Evolutionary conservation across 1,139 yeast genomes (phyloP).

Genomic region (Geotrichum cucujoidarum): DNA sequence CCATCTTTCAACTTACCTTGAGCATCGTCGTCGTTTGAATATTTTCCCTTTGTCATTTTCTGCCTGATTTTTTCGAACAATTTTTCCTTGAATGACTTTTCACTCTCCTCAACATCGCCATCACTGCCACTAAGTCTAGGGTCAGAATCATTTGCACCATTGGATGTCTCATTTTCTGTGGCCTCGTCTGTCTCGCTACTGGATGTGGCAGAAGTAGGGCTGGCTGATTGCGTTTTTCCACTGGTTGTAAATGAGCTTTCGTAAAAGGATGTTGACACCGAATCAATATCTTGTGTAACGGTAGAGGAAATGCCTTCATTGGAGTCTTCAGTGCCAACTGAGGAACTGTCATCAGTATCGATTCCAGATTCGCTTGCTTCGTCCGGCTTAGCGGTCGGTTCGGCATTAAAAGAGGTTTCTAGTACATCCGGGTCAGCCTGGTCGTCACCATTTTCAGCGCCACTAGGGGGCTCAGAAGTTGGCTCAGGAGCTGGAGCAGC

Average conservation of each 20-base stretch:
- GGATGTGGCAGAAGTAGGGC: no score
- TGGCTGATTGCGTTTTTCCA: no score
- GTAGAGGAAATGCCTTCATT: no score
- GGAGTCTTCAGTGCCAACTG: no score
- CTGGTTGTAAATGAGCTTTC: no score
- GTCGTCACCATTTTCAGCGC: not conserved
- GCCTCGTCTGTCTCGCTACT: not conserved
- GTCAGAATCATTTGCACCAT: not conserved
- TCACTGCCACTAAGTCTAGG: not conserved
- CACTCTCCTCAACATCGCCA: not conserved
- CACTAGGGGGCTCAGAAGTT: not conserved
- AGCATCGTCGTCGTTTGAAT: not conserved
- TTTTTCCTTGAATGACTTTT: constrained; percentile 7
- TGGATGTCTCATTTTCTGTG: not conserved
- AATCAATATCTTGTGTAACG: no score
- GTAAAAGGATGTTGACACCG: no score
- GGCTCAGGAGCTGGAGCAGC: not conserved
- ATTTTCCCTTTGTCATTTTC: constrained; percentile 9
- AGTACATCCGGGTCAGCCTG: not conserved
- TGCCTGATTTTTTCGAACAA: constrained; percentile 11
- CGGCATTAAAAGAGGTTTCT: not conserved
- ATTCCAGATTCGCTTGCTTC: no score
- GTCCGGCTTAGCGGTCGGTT: no score
- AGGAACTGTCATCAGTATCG: no score
- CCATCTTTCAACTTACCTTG: not conserved